These are phyloP conservation scores for Coccomyxa subellipsoidea DNA, from an alignment of 163 green algal genomes.

Conservation along the genomic window DNA sequence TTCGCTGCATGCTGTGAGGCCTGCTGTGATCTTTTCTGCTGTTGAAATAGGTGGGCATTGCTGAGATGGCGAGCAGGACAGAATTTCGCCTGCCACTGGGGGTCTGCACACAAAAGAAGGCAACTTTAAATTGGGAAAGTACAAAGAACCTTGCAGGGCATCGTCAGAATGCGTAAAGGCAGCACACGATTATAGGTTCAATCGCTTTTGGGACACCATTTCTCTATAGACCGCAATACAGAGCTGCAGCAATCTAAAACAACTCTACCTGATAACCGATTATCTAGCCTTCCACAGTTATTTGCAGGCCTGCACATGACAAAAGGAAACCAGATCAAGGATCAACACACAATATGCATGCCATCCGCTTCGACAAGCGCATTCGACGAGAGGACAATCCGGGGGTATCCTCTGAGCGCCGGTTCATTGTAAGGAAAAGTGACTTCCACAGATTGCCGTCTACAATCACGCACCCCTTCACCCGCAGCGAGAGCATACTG, in stretches of 20 bases:
- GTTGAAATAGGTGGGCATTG: not conserved
- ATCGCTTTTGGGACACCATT: too few species aligned
- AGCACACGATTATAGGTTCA: too few species aligned
- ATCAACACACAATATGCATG: not conserved
- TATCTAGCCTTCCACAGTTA: too few species aligned
- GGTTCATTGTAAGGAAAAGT: not conserved
- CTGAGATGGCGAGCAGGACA: not conserved
- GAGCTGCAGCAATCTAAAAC: too few species aligned
- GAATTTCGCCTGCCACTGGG: not conserved
- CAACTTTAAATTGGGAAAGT: too few species aligned
- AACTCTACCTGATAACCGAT: too few species aligned
- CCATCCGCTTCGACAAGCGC: not conserved
- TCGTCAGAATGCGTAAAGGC: too few species aligned
- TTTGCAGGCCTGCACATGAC: not conserved
- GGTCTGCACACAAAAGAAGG: not conserved
- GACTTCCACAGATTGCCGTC: too few species aligned
- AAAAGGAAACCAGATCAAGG: not conserved
- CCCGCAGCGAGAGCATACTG: not conserved
- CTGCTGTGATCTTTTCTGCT: not conserved
- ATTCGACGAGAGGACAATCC: not conserved
- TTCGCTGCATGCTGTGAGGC: not conserved
- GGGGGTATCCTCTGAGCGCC: not conserved
- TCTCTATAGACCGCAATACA: too few species aligned
- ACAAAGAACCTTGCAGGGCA: too few species aligned
- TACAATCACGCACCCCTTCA: not conserved